Percentiles rank a stretch among this genome's conserved stretches.
Evolutionary conservation across 192 early-diverging fungal genomes (phyloP).

Genomic region (Rhizophagus sp.): DNA sequence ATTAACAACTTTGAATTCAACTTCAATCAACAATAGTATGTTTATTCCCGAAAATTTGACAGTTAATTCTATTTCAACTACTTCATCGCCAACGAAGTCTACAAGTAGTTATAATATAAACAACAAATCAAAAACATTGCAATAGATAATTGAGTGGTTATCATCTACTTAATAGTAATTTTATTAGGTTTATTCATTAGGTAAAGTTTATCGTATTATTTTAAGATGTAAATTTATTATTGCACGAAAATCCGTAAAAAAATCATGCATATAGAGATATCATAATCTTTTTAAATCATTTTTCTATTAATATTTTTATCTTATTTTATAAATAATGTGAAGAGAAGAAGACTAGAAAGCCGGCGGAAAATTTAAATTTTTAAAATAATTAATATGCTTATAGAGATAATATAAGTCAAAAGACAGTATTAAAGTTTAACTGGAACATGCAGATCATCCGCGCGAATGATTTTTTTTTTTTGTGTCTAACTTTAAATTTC

Average conservation of each 20-base stretch:
- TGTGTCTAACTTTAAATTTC: too few relatives aligned
- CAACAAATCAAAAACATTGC: not conserved
- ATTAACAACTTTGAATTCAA: not conserved
- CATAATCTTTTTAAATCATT: too few relatives aligned
- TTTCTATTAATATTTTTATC: too few relatives aligned
- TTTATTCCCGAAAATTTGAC: not conserved
- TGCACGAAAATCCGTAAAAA: too few relatives aligned
- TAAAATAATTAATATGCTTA: not conserved
- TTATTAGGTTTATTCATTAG: too few relatives aligned
- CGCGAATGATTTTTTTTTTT: too few relatives aligned
- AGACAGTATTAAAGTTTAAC: too few relatives aligned
- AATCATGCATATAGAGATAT: too few relatives aligned
- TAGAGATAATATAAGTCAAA: not conserved
- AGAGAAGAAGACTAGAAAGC: not conserved
- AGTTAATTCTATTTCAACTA: not conserved
- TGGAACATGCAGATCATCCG: too few relatives aligned
- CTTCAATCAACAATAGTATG: not conserved
- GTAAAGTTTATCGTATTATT: too few relatives aligned
- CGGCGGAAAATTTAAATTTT: not conserved
- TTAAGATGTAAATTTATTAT: too few relatives aligned
- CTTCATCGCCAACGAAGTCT: not conserved
- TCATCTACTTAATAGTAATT: too few relatives aligned
- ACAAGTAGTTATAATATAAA: not conserved
- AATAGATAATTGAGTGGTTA: not conserved
- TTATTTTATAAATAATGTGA: not conserved